Evolutionary conservation across 2,329 filamentous ascomycete genomes (phyloP), one percentile per base, ranked within the genome.

Genomic region (Penicillium digitatum): DNA sequence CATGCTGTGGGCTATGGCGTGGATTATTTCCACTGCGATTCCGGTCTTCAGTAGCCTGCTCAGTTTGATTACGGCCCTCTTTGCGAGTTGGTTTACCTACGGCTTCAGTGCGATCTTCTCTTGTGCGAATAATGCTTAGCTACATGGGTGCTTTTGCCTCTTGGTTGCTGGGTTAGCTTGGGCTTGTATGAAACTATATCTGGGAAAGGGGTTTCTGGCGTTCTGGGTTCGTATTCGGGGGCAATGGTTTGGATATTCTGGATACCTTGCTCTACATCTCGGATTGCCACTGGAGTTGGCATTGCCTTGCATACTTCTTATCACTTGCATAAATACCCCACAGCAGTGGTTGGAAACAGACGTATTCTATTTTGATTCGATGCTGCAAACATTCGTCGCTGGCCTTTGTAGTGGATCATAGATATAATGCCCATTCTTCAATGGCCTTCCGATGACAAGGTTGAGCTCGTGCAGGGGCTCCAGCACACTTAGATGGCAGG

Each of bases 21-120:
- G 84, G 78, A 70, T 89, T 55, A 85, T 90, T 55, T 85, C 87
- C 5, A 81, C 87, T 66, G 82, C 84, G 0, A 85, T 90, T 8
- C 87, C 87, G 0, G 81, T 84, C 46, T 90, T 90, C 74, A 83
- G 82, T 65, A 78, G 83, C 44, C 74, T 90, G 9, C 74, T 90
- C n/a, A 82, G 82, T 5, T 72, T 89, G 34, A 82, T 89, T 58
- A 79, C 76, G 29, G 79, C 85, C 1, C 70, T 87, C 1, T 87
- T 88, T 56, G 83, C 81, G 20, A 83, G 79, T 51, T 88, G 86
- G 86, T 89, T 89, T 69, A 85, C 82, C 50, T 81, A 65, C 55
- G 68, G 69, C 32, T 58, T 72, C 1, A 66, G 60, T 29, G 60
- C 60, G 7, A 71, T 67, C 52, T 72, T 72, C 56, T 70, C 69